Percentiles rank a stretch among this genome's conserved stretches.
phyloP scores from a whole-genome alignment of 352 stramenopile genomes.

The Phytophthora litchii region DNA sequence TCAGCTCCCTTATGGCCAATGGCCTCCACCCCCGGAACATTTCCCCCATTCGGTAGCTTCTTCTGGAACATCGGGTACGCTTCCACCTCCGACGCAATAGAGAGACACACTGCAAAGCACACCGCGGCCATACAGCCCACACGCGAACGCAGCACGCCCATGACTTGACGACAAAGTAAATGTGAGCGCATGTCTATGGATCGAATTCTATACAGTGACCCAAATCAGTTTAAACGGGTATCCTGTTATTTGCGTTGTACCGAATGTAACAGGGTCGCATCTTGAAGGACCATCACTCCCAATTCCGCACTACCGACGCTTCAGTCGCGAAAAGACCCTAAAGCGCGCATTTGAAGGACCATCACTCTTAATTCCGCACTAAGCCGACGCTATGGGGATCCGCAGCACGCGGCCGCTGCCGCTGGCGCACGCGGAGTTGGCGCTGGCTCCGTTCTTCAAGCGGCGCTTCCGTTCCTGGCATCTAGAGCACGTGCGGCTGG shows the following conservation, averaged over 20 bases:
- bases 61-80: constrained; percentile 31
- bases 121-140: neutral
- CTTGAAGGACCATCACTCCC: constrained; percentile 36
- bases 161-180: no score
- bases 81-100: neutral
- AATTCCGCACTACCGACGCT: constrained; percentile 1
- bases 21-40: constrained; percentile 34
- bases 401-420: constrained; percentile 62
- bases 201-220: constrained; percentile 4
- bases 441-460: constrained; percentile 54
- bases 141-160: constrained; percentile 2
- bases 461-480: constrained; percentile 63
- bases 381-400: constrained; percentile 46
- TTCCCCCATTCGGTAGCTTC: constrained; percentile 37
- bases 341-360: no score
- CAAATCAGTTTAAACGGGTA: constrained; percentile 6
- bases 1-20: constrained; percentile 33
- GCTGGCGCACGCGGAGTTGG: constrained; percentile 46
- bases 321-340: no score
- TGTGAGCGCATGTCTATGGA: no score
- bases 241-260: neutral
- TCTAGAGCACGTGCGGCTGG: constrained; percentile 57
- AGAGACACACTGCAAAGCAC: constrained; percentile 1
- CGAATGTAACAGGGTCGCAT: no score
- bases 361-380: constrained; percentile 23